Evolutionary conservation across 305 asterid genomes (phyloP).

Genomic region (Rubia occidens): DNA sequence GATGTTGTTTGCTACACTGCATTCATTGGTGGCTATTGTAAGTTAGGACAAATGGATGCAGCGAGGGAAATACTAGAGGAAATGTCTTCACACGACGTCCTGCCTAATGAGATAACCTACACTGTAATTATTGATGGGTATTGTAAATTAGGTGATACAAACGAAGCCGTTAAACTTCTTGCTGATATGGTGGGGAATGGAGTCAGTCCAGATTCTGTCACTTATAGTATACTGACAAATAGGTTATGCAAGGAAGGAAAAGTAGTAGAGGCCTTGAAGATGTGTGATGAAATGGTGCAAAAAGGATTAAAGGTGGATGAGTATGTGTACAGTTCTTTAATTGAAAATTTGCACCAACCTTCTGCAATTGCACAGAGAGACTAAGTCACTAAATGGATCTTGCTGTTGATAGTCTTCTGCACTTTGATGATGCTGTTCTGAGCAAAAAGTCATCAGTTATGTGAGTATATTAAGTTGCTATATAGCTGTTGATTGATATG

Average conservation of each 20-base stretch:
- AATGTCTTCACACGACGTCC: slow-evolving; percentile 45
- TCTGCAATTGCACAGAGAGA: slow-evolving; percentile 28
- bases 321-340: slow-evolving; percentile 52
- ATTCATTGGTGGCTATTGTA: slow-evolving; percentile 64
- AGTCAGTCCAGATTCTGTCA: slow-evolving; percentile 57
- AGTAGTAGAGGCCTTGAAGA: slow-evolving; percentile 41
- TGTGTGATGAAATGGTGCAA: slow-evolving; percentile 50
- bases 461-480: slow-evolving; percentile 5
- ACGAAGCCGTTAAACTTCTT: slow-evolving; percentile 46
- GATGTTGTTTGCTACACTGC: slow-evolving; percentile 82
- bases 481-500: background rate
- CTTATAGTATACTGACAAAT: slow-evolving; percentile 47
- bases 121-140: slow-evolving; percentile 62
- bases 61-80: slow-evolving; percentile 47
- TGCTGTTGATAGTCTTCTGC: background rate
- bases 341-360: slow-evolving; percentile 41
- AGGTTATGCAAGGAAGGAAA: slow-evolving; percentile 55
- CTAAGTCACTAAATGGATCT: slow-evolving; percentile 34
- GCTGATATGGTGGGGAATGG: slow-evolving; percentile 62
- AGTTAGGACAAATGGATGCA: slow-evolving; percentile 63
- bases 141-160: slow-evolving; percentile 48
- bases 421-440: background rate
- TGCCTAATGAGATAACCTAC: slow-evolving; percentile 69
- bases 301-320: slow-evolving; percentile 54
- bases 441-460: background rate